Base-by-base conservation (phyloP, 345 rosid genomes). In the Gynandropsis gynandra region DNA sequence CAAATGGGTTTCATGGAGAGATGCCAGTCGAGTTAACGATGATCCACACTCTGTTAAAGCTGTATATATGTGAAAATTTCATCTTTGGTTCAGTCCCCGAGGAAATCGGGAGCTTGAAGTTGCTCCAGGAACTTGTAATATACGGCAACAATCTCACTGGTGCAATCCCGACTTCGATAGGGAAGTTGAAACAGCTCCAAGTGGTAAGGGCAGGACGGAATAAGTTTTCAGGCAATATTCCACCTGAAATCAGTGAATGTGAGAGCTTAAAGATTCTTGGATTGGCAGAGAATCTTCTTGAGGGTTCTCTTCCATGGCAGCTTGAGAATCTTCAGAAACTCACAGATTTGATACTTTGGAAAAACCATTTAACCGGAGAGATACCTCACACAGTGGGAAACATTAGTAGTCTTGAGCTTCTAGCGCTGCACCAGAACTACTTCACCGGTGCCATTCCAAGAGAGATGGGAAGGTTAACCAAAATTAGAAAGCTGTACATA, bases 101-200 rank as follows among this genome's bases (percentile, higher is more conserved):
- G 21, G 75, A 67, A 52, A 43, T 87, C n/a, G 87, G 85, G 20
- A 70, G 62, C 36, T 52, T 81, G 60, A 52, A 59, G 35, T 61
- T 65, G 42, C 73, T 87, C 8, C 78, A 79, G 43, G 89, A 81
- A 70, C 75, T 87, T 50, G 89, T 70, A 58, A 70, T 78, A 54
- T 83, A 81, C 43, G 74, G 83, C 47, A 87, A 83, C 66, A 87
- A 79, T 61, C 65, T 87, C 61, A 81, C 87, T 2, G 83, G 93
- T 13, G 59, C 73, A 3, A 72, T 87, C 53, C 93, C 96, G 45
- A 40, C 53, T 15, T 74, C 83, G 3, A 67, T 66, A 1, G 74
- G 81, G 47, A 72, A 67, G 36, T 57, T 83, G 54, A 77, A 64
- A 69, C 69, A 68, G 59, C 75, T 83, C 42, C 51, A 61, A 60